phyloP scores from a whole-genome alignment of 1,284 basidiomycete genomes.

The Cutaneotrichosporon curvatum region DNA sequence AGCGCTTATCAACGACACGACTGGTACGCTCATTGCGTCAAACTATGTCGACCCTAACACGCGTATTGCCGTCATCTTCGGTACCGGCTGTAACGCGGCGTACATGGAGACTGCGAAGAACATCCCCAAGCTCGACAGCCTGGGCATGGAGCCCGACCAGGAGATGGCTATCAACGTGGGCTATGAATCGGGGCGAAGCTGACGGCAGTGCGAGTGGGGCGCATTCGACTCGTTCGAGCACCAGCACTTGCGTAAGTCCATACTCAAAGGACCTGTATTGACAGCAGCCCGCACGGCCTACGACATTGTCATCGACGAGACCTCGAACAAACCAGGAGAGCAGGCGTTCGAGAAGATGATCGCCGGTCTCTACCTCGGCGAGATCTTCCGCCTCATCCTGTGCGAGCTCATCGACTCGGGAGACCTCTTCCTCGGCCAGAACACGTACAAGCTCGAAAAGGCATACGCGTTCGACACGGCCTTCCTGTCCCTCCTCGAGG shows the following conservation, averaged over 20 bases:
- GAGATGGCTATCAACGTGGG: constrained; percentile 85
- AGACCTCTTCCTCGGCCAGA: constrained; percentile 92
- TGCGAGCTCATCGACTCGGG: constrained; percentile 95
- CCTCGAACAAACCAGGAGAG: constrained; percentile 92
- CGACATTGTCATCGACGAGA: constrained; percentile 84
- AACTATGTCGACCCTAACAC: constrained; percentile 89
- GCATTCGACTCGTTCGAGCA: constrained; percentile 96
- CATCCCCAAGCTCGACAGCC: constrained; percentile 63
- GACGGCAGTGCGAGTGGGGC: constrained; percentile 55
- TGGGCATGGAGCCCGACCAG: constrained; percentile 61
- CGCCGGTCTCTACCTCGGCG: constrained; percentile 93
- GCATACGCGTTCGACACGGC: constrained; percentile 92
- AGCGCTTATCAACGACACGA: constrained; percentile 93
- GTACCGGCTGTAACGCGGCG: constrained; percentile 96
- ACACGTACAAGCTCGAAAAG: constrained; percentile 94
- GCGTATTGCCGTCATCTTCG: constrained; percentile 92
- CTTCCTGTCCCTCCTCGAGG: constrained; percentile 93
- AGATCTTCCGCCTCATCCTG: constrained; percentile 87
- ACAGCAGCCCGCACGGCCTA: constrained; percentile 73
- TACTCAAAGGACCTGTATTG: constrained; percentile 9
- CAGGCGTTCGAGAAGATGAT: constrained; percentile 90
- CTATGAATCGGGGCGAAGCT: constrained; percentile 9
- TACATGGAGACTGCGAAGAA: constrained; percentile 86
- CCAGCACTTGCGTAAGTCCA: constrained; percentile 64
- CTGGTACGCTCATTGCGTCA: constrained; percentile 92